Base-by-base conservation (phyloP, 371 early-diverging fungal species). In the Mucor racemosus region DNA sequence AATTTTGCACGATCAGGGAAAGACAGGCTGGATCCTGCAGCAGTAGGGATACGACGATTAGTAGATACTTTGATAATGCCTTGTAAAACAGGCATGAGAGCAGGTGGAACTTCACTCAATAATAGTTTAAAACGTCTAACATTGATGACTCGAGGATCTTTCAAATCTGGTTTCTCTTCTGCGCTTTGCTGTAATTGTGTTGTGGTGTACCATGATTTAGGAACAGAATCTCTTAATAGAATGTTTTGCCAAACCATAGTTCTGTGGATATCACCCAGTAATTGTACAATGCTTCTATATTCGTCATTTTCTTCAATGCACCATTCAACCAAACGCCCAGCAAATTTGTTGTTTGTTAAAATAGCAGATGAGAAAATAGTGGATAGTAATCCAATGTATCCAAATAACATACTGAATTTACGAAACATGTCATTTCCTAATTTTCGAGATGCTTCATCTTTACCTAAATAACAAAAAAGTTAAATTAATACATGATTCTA, bases 221-320 rank as follows among this genome's bases (percentile, higher is more conserved):
- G 92, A 10, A 92, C 82, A 0, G 80, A 60, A 5, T 79, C 81
- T 64, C 86, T 86, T 42, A 93, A 65, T 5, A 85, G 64, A 60
- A 89, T 80, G 61, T 82, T 86, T 71, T 95, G 92, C 87, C 89
- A 91, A 1, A 88, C 73, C 70, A 91, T 90, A 1, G 78, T 69
- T 41, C 69, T 60, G 65, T 93, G 90, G 19, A 94, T 69, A 17
- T 82, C 66, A 17, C 88, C 90, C 13, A 93, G 74, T 7, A 76
- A 40, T 6, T 72, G 46, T 11, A 93, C 63, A 3, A 91, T 78
- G 35, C 76, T 69, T 6, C 76, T 81, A 5, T 85, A 85, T 0
- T 76, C 70, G 64, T 59, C 87, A 42, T 77, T 61, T 15, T 77
- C 44, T 39, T 53, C 34, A 13, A 68, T 17, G n/a, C 55, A 38